Percentiles rank a stretch among this genome's conserved stretches.
These are phyloP conservation scores for Epithemia pelagica DNA, from an alignment of 108 stramenopile genomes.

Conservation along the genomic window DNA sequence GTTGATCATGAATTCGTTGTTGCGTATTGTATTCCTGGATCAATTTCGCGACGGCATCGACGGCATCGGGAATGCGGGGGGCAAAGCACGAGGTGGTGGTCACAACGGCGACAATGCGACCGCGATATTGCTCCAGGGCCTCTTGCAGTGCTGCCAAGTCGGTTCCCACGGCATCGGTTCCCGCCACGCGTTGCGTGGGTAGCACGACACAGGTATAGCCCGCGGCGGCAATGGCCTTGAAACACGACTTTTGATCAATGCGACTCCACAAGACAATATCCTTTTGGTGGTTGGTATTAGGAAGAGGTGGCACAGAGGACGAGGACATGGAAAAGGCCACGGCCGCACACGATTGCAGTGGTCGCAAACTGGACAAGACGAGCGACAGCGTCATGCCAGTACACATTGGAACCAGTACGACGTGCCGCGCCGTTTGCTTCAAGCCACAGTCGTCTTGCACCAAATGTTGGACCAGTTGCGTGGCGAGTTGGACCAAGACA, in stretches of 20 bases:
- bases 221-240: conserved; percentile 90
- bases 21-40: conserved; percentile 28
- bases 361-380: conserved; percentile 62
- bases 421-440: conserved; percentile 55
- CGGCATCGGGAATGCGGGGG: conserved; percentile 92
- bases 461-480: conserved; percentile 78
- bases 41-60: conserved; percentile 82
- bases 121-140: conserved; percentile 39
- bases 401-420: conserved; percentile 86
- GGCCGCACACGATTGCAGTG: neutral
- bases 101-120: conserved; percentile 75
- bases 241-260: conserved; percentile 99
- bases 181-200: conserved; percentile 46
- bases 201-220: conserved; percentile 88
- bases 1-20: too few species aligned
- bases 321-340: neutral
- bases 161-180: conserved; percentile 77
- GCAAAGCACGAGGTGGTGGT: conserved; percentile 98
- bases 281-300: neutral
- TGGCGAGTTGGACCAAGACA: conserved; percentile 79
- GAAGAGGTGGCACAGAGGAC: neutral
- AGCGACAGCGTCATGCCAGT: conserved; percentile 92
- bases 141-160: conserved; percentile 77
- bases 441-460: conserved; percentile 81
- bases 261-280: conserved; percentile 83